Evolutionary conservation across 2,329 filamentous ascomycete species (phyloP), one percentile per base, ranked within the genome.

Genomic region (Diaporthe destruens): DNA sequence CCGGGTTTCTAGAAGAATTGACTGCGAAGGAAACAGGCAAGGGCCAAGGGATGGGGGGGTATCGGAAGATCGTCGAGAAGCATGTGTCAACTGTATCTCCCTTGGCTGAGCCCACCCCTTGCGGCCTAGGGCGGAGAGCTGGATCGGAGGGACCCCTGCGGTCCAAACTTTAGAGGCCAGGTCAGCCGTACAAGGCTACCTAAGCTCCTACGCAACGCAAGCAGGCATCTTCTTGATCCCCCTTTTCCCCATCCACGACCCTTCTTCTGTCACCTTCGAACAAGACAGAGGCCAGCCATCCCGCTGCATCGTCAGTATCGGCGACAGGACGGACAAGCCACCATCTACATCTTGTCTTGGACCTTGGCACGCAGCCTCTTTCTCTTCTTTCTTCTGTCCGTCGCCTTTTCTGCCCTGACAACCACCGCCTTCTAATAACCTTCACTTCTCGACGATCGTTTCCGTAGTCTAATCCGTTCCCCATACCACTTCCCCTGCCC

Each of bases 391-490:
- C 72, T 70, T 72, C 72, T 69, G 75, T 74, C 75, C 76, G 77
- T 73, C 74, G 74, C 72, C 71, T 70, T 56, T 67, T 75, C 71
- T 75, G 74, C 75, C 68, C 44, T 71, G 55, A 75, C 75, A 67
- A 76, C 76, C 78, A 75, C 78, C 74, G 76, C 79, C 74, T 84
- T 84, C 79, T 84, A 84, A 85, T 84, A 78, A 78, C 73, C 81
- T 82, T 79, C 77, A 74, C 78, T 84, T 85, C 82, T 80, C 77
- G 78, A 84, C 83, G 81, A 76, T 85, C 83, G 77, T 84, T 85
- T 66, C 55, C 16, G 56, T 59, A 34, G 77, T 78, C 75, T 59
- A 34, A 77, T 78, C 75, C 74, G 34, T 49, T 72, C 69, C 61
- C 55, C 44, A 66, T 12, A 69, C 23, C 39, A 8, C 16, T 61